These are phyloP conservation scores for Amniculicola lignicola DNA, from an alignment of 495 filamentous ascomycete genomes.

Conservation along the genomic window DNA sequence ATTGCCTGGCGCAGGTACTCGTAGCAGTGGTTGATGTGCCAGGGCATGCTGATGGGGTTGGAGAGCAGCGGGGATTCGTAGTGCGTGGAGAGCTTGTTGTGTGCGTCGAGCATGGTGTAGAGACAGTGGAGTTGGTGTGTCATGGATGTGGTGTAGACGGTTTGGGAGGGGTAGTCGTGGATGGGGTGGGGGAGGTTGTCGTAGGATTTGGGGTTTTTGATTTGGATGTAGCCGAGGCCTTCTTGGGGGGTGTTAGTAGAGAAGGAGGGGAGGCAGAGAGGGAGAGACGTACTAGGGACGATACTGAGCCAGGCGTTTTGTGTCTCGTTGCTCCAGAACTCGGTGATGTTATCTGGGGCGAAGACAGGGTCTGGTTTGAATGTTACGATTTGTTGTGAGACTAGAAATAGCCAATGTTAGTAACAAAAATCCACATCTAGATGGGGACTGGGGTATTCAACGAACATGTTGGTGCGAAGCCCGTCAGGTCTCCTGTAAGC, in stretches of 20 bases:
- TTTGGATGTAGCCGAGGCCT: slow-evolving; percentile 49
- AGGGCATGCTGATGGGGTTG: slow-evolving; percentile 46
- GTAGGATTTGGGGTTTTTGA: slow-evolving; percentile 45
- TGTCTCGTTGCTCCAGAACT: slow-evolving; percentile 45
- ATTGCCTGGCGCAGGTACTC: slow-evolving; percentile 50
- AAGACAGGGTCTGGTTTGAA: slow-evolving; percentile 44
- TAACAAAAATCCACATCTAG: not conserved
- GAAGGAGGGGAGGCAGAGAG: not conserved
- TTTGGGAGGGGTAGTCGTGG: slow-evolving; percentile 46
- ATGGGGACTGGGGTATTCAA: not conserved
- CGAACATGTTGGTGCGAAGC: slow-evolving; percentile 22
- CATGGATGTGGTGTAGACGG: slow-evolving; percentile 49
- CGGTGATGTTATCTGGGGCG: slow-evolving; percentile 47
- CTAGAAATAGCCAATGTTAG: slow-evolving; percentile 17
- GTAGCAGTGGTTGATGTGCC: slow-evolving; percentile 53
- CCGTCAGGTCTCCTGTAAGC: slow-evolving; percentile 17
- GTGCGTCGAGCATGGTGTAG: slow-evolving; percentile 49
- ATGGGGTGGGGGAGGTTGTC: slow-evolving; percentile 48
- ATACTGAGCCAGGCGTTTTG: slow-evolving; percentile 45
- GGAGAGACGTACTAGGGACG: slow-evolving; percentile 42
- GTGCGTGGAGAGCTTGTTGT: slow-evolving; percentile 16
- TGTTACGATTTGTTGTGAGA: slow-evolving; percentile 43
- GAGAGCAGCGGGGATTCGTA: slow-evolving; percentile 39
- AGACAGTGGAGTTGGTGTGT: slow-evolving; percentile 51
- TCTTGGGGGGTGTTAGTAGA: slow-evolving; percentile 26